These are phyloP conservation scores for Neurospora intermedia DNA, from an alignment of 495 filamentous ascomycete genomes.

Conservation along the genomic window DNA sequence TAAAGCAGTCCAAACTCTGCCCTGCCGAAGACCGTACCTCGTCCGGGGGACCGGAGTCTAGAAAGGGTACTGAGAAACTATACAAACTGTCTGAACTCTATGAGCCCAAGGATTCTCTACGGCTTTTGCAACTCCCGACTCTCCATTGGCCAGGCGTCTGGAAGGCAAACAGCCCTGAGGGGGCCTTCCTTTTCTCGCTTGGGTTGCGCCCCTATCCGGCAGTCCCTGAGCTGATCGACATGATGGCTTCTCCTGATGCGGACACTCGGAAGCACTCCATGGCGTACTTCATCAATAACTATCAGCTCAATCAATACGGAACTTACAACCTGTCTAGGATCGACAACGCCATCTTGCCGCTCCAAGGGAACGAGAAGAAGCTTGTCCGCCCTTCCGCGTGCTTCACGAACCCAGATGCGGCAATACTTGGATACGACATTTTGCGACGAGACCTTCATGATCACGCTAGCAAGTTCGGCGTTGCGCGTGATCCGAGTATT, in stretches of 20 bases:
- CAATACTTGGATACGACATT: slow-evolving; percentile 69
- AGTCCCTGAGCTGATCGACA: slow-evolving; percentile 57
- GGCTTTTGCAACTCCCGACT: slow-evolving; percentile 61
- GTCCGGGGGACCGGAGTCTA: slow-evolving; percentile 29
- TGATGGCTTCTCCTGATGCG: slow-evolving; percentile 59
- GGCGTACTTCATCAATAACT: slow-evolving; percentile 72
- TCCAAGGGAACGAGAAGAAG: slow-evolving; percentile 50
- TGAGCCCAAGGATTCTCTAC: slow-evolving; percentile 63
- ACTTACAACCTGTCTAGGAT: slow-evolving; percentile 45
- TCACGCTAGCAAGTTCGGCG: slow-evolving; percentile 74
- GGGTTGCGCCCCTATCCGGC: slow-evolving; percentile 61
- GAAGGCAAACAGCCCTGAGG: slow-evolving; percentile 52
- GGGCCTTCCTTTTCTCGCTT: slow-evolving; percentile 56
- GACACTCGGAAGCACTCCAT: slow-evolving; percentile 52
- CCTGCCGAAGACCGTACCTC: slow-evolving; percentile 51
- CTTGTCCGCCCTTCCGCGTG: slow-evolving; percentile 65
- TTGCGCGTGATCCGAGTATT: slow-evolving; percentile 68
- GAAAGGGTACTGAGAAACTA: slow-evolving; percentile 35
- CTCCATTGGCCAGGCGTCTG: slow-evolving; percentile 75
- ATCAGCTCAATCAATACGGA: slow-evolving; percentile 64
- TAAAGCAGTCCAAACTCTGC: slow-evolving; percentile 68
- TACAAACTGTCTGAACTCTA: slow-evolving; percentile 80
- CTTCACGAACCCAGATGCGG: slow-evolving; percentile 67
- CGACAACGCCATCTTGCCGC: slow-evolving; percentile 57
- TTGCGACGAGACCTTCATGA: slow-evolving; percentile 59